Base-by-base conservation (phyloP, 495 filamentous ascomycete species). In the Immersiella caudata region DNA sequence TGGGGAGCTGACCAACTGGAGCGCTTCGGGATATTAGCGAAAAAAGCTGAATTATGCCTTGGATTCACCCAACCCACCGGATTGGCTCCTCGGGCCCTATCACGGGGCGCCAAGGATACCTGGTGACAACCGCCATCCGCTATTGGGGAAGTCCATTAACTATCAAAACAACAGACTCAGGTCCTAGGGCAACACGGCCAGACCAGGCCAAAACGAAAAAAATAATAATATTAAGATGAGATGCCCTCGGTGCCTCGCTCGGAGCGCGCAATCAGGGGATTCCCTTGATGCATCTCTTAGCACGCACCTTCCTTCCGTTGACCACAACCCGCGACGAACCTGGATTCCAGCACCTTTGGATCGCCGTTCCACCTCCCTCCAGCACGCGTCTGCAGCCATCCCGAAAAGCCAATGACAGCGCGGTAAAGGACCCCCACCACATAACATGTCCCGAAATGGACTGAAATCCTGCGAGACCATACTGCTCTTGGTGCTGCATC, bases 21-120 rank as follows among this genome's bases (percentile, higher is more conserved):
- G 40, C 40, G 40, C 40, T 46, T 46, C 16, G 40, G 40, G 40
- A 59, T 59, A 59, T 59, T 59, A 59, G 26, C 21, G 21, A 22
- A 59, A 59, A 26, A 20, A 26, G 40, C 56, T 35, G 56, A 59
- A 59, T 59, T 59, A 59, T 59, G 56, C 56, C 56, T 26, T 27
- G 26, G 5, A 20, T 26, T 59, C 22, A 59, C 56, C 56, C 56
- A 59, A 59, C 56, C 56, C 56, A 33, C 56, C 3, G 56, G 56
- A 59, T 59, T 59, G 56, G 56, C 56, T 35, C 56, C 24, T 29
- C 24, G 18, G 24, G 56, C 56, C 56, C 18, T 59, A 59, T 59
- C 56, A 59, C 56, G 24, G 56, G 25, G 24, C 56, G 56, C 56
- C 56, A 59, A 59, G 56, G 56, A 33, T 27, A 59, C 33, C 56